Evolutionary conservation across 2,329 filamentous ascomycete genomes (phyloP).

Genomic region (Colletotrichum falcatum): DNA sequence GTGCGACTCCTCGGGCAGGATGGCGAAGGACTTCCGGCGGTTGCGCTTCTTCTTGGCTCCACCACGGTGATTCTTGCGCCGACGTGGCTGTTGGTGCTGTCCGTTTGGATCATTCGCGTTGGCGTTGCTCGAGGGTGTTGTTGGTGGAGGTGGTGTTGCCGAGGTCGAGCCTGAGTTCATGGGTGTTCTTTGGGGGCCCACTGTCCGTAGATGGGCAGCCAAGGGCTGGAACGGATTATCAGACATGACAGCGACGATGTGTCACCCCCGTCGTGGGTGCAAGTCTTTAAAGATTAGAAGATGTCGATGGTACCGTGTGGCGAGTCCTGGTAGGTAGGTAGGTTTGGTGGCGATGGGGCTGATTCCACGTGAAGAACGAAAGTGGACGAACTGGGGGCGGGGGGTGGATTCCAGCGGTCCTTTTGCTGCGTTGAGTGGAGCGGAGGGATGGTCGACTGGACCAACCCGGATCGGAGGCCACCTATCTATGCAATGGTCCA

Average conservation of each 20-base stretch:
- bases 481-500: slow-evolving; percentile 13
- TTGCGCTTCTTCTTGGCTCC: slow-evolving; percentile 82
- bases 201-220: slow-evolving; percentile 35
- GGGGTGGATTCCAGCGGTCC: slow-evolving; percentile 3
- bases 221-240: slow-evolving; percentile 49
- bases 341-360: slow-evolving; percentile 37
- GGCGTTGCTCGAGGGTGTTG: slow-evolving; percentile 25
- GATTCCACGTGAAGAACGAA: slow-evolving; percentile 33
- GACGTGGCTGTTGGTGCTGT: slow-evolving; percentile 40
- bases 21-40: slow-evolving; percentile 84
- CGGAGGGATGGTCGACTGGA: slow-evolving; percentile 9
- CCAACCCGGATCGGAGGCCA: not conserved
- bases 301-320: slow-evolving; percentile 27
- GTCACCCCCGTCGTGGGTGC: slow-evolving; percentile 28
- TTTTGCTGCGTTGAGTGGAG: slow-evolving; percentile 23
- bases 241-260: slow-evolving; percentile 45
- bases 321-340: slow-evolving; percentile 14
- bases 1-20: slow-evolving; percentile 67
- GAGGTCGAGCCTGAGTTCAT: slow-evolving; percentile 39
- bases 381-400: slow-evolving; percentile 11
- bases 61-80: slow-evolving; percentile 80
- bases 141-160: slow-evolving; percentile 30
- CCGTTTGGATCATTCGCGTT: slow-evolving; percentile 37
- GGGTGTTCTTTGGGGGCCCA: slow-evolving; percentile 28
- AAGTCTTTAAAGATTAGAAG: slow-evolving; percentile 23